Base-by-base conservation (phyloP, 2,329 filamentous ascomycete genomes). In the Thermoascus crustaceus region DNA sequence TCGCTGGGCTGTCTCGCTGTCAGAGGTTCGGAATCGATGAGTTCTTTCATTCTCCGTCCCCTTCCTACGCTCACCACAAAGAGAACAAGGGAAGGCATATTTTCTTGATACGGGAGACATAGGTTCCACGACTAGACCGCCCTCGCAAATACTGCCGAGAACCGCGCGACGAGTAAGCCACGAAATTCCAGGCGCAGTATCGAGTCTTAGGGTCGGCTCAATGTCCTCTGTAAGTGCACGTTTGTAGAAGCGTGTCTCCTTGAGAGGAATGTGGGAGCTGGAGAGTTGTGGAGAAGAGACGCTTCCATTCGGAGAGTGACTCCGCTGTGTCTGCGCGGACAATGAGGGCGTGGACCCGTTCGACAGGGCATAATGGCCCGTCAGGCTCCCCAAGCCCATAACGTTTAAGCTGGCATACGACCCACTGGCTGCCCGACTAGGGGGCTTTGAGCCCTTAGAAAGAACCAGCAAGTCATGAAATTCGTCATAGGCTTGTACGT, bases 191-290 rank as follows among this genome's bases (percentile, higher is more conserved):
- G 91, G 91, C 0, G 91, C 88, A 2, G 78, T 74, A 57, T 98
- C 91, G 3, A 98, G 74, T 26, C 91, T 80, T 7, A 98, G 67
- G 0, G 91, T 94, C 0, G 91, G 91, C 55, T 98, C 91, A 38
- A 98, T 85, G 53, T 98, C 91, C 58, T 98, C 91, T 13, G 77
- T 73, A 17, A 96, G 63, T 4, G 80, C 80, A 30, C 91, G 80
- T 66, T 96, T 96, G 67, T 89, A 98, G 55, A 96, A 98, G 45
- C 83, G 85, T 18, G 83, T 85, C 38, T 96, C 91, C 54, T 91
- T 94, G 25, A 98, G 66, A 4, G 80, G 78, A 3, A 56, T 49
- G 37, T 58, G 57, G 22, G 61, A 66, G 8, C 63, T 60, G 4
- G 61, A 57, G 3, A 62, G 61, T 17, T 69, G 49, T n/a, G 60